Evolutionary conservation across 2,329 filamentous ascomycete species (phyloP), one percentile per base, ranked within the genome.

Genomic region (Aspergillus sp.): DNA sequence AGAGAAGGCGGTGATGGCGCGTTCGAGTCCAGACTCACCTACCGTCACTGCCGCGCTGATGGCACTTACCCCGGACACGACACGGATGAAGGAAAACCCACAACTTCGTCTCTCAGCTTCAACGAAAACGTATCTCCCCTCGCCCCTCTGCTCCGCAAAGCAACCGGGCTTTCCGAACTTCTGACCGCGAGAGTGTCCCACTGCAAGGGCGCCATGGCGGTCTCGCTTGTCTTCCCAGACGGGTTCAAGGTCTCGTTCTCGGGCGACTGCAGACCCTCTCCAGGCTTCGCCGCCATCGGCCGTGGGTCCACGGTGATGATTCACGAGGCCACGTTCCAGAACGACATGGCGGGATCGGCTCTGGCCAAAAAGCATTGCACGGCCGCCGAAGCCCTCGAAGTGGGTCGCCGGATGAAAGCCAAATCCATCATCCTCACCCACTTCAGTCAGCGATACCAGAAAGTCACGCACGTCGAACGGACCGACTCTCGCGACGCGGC

Each of bases 321-420:
- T 57, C 95, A 99, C 79, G 95, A 99, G 82, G 93, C 92, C 63
- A 99, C 95, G 0, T 98, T 99, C 71, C 91, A 95, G 67, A 91
- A 96, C 71, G 91, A 95, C 68, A 85, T 96, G 67, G 69, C 76
- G 45, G 85, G 83, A 16, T 93, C 97, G 69, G 95, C 95, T 4
- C 72, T 84, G 29, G 90, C 89, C 54, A 99, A 99, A 85, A 92
- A 90, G 71, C 95, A 99, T 79, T 91, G 85, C 45, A 99, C 95
- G 9, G 91, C 92, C 62, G 85, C 85, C 14, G 95, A 99, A 78
- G 95, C 95, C 1, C 83, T 99, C 3, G 82, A 81, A 49, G 84
- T 98, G 3, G 94, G 89, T 1, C 82, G 84, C 12, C 78, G 81
- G 50, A 99, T 99, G 95, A 77, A 84, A 29, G 95, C 93, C 0